phyloP scores from a whole-genome alignment of 2,329 filamentous ascomycete genomes.

The Colletotrichum musicola region DNA sequence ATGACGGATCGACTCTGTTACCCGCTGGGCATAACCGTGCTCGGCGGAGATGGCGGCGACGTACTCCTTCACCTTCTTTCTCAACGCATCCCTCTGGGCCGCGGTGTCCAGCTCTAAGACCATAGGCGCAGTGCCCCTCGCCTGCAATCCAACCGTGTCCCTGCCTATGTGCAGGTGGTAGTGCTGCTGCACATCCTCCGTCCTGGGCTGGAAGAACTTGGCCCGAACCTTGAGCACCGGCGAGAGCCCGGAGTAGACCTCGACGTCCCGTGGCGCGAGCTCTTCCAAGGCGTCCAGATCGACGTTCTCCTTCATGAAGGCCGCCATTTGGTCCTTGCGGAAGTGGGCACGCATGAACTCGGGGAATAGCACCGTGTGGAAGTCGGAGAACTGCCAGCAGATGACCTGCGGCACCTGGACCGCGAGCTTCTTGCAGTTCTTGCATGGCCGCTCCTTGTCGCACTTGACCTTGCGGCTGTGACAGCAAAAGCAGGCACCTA shows the following conservation, averaged over 20 bases:
- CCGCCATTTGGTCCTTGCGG: conserved; percentile 61
- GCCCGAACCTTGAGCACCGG: conserved; percentile 61
- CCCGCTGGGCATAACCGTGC: conserved; percentile 61
- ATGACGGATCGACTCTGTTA: conserved; percentile 61
- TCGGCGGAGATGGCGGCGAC: conserved; percentile 62
- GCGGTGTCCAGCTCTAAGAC: conserved; percentile 60
- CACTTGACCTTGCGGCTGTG: conserved; percentile 71
- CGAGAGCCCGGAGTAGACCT: conserved; percentile 64
- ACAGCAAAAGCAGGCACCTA: conserved; percentile 71
- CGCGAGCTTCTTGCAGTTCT: conserved; percentile 67
- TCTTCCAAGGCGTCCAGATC: conserved; percentile 56
- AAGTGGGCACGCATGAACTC: conserved; percentile 65
- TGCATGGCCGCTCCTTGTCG: conserved; percentile 67
- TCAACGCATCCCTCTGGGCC: conserved; percentile 59
- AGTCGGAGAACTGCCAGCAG: conserved; percentile 72
- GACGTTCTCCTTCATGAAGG: conserved; percentile 64
- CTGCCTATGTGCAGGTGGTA: conserved; percentile 59
- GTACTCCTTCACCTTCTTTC: conserved; percentile 62
- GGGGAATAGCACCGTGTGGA: conserved; percentile 65
- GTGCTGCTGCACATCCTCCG: conserved; percentile 62
- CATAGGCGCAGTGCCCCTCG: conserved; percentile 61
- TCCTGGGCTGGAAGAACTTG: conserved; percentile 65
- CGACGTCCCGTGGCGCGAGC: conserved; percentile 53
- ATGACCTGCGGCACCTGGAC: conserved; percentile 64
- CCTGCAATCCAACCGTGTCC: conserved; percentile 55